Conservation (phyloP, 2,329 filamentous ascomycete species). For the Phaeosphaeriaceae sp. region DNA sequence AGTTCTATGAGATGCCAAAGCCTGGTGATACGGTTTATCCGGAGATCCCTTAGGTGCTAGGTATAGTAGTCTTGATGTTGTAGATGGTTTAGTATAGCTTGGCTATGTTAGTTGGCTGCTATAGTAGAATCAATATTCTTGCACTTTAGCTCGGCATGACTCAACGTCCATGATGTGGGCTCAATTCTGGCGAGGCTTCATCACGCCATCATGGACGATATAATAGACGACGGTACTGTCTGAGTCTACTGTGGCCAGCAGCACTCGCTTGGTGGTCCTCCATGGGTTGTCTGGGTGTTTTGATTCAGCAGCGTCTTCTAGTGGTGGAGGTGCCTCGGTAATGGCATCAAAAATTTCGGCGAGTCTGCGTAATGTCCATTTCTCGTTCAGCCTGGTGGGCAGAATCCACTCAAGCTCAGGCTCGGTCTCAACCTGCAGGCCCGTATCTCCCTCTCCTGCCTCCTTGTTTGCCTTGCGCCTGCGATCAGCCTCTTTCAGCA, state of each 20-base stretch:
- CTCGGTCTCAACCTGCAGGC: constrained; percentile 52
- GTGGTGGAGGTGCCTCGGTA: constrained; percentile 50
- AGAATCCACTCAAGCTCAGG: constrained; percentile 73
- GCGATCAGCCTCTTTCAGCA: constrained; percentile 64
- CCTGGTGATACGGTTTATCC: constrained; percentile 38
- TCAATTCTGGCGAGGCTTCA: constrained; percentile 83
- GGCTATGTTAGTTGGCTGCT: constrained; percentile 9
- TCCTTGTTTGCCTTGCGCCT: constrained; percentile 50
- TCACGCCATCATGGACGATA: constrained; percentile 82
- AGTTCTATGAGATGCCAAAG: constrained; percentile 53
- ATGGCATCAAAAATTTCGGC: constrained; percentile 71
- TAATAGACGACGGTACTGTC: constrained; percentile 88
- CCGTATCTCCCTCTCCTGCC: constrained; percentile 40
- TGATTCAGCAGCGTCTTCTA: constrained; percentile 23
- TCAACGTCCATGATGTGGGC: background rate
- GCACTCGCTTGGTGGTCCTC: constrained; percentile 66
- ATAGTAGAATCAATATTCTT: background rate
- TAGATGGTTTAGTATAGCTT: constrained; percentile 8
- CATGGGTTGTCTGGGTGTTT: constrained; percentile 43
- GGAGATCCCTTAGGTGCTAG: constrained; percentile 30
- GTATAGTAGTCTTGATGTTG: too few relatives aligned
- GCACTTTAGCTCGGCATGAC: background rate
- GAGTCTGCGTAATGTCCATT: constrained; percentile 71
- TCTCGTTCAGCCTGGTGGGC: constrained; percentile 74
- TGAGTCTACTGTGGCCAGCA: constrained; percentile 77